Base-by-base conservation (phyloP, 2,329 filamentous ascomycete species). In the Aspergillus aculeatinus region DNA sequence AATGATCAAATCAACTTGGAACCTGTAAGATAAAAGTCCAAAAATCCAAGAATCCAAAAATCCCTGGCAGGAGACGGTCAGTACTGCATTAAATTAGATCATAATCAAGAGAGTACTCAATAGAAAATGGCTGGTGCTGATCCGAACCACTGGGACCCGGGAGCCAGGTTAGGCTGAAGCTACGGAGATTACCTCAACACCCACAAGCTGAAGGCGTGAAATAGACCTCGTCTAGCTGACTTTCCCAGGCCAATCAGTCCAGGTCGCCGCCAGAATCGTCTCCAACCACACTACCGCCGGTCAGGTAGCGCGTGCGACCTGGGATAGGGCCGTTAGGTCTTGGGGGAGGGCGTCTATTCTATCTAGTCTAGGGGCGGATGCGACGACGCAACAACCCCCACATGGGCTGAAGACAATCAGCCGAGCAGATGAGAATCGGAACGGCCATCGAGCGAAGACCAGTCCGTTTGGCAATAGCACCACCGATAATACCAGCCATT, bases 71-170 rank as follows among this genome's bases (percentile, higher is more conserved):
- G 14, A 44, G 7, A 44, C 39, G 16, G 39, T 44, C 19, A 44
- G 16, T 44, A n/a, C 14, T n/a, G 16, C 39, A 44, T 44, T 3
- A 44, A 44, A 44, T n/a, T 44, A 16, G 39, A 44, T 3, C 1
- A 19, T 9, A 44, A 44, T 44, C 6, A 44, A 42, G 55, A 25
- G 39, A 44, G 47, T 47, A 59, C 44, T 56, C 44, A n/a, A 33
- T 29, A 44, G 48, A 61, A 58, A 51, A 35, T 57, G 58, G 60
- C 57, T 57, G 65, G 65, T 63, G 63, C 54, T 50, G 66, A 65
- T 58, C 67, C 67, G 62, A 63, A 64, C 63, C 35, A 59, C 62
- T 68, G 67, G 67, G 65, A 64, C 67, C 66, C 66, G 62, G 56
- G 62, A 66, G 57, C 65, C 66, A 65, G 66, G 67, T 65, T 63